Conservation (phyloP, 2,329 filamentous ascomycete species). For the Colletotrichum sp. region DNA sequence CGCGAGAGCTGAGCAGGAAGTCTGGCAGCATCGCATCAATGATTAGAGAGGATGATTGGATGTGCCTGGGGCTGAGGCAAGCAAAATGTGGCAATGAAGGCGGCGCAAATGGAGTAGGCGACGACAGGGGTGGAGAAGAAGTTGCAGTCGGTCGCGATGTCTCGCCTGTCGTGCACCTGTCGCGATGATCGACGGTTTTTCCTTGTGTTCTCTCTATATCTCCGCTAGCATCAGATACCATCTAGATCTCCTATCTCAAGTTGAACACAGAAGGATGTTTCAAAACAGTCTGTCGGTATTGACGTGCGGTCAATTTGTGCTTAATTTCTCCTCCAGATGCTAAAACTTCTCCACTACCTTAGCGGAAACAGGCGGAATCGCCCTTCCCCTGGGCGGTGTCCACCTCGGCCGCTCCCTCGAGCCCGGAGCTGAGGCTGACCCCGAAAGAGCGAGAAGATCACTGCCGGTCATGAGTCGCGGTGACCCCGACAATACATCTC, state of each 20-base stretch:
- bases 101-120: background rate
- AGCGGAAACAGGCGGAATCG: background rate
- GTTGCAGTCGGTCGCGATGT: background rate
- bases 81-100: background rate
- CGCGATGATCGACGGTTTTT: background rate
- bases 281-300: background rate
- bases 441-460: background rate
- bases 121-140: background rate
- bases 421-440: background rate
- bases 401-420: background rate
- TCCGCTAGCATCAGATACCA: background rate
- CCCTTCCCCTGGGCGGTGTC: background rate
- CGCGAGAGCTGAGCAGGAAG: constrained; percentile 47
- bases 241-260: background rate
- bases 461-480: constrained; percentile 11
- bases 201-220: background rate
- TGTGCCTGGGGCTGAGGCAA: background rate
- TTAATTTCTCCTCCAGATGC: background rate
- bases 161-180: background rate
- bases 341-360: background rate
- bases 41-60: constrained; percentile 25
- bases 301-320: background rate
- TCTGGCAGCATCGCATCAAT: constrained; percentile 53
- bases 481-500: background rate
- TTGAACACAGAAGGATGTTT: background rate